Evolutionary conservation across 2,329 filamentous ascomycete genomes (phyloP), one percentile per base, ranked within the genome.

Genomic region (Hypoxylon sp.): DNA sequence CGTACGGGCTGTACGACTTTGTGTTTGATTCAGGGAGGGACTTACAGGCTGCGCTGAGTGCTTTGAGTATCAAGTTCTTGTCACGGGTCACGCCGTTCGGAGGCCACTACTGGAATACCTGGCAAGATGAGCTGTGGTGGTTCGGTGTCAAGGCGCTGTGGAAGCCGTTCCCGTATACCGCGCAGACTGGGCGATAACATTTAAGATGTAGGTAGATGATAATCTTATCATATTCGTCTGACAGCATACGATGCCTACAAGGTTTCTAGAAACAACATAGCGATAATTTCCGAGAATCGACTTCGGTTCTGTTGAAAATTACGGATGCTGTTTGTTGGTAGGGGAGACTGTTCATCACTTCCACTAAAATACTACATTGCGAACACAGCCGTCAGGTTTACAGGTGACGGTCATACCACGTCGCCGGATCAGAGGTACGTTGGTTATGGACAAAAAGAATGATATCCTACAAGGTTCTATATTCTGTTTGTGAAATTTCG

Each of bases 71-170:
- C 29, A n/a, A 19, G 6, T 73, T 69, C 62, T 5, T 75, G 11
- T 67, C 68, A 4, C 50, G 75, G 15, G 35, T 76, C 19, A 68
- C 73, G 60, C 75, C 75, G 11, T 75, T 72, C 59, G 75, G 75
- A 17, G 69, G 69, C 24, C 75, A 77, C 56, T 75, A 69, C 55
- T 77, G 75, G 75, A 76, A 76, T 53, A 76, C 75, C 3, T 77
- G 75, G 75, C 71, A 74, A 54, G 75, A 77, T 59, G 68, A 70
- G 60, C 65, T 77, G 44, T 77, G 74, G 74, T 75, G 70, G 72
- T 77, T 77, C 66, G 75, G 75, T 1, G 48, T 64, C 13, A 73
- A 72, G 65, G 74, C 73, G 5, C 48, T 77, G 48, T 77, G 75
- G 75, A 75, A 75, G 71, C 69, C 65, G 42, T 54, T 73, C 35